Base-by-base conservation (phyloP, 116 monocot species). In the Cymodocea nodosa region DNA sequence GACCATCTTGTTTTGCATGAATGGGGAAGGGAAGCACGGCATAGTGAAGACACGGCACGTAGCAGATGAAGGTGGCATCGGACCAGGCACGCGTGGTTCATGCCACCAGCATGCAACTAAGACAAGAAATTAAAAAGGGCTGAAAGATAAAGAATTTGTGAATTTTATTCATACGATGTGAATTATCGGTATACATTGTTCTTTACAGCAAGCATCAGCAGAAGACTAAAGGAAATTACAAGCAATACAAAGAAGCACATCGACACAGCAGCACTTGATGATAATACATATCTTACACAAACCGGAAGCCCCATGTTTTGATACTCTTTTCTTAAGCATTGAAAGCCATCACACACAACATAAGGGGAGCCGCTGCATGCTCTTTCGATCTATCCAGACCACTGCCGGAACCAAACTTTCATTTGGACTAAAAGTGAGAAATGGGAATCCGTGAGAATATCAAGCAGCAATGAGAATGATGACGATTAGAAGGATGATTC, bases 401-500 rank as follows among this genome's bases (percentile, higher is more conserved):
- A 18, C 6, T 7, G 6, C 35, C 6, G 53, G 66, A 36, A 53
- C 52, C 53, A 34, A 34, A 53, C 17, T 15, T 34, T 16, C 35
- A 17, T 0, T 4, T 53, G 20, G 10, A 30, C 30, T 50, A 20
- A 17, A n/a, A 25, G 50, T 1, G 44, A 67, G 36, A 52, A 67
- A 14, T 25, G 17, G 35, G 63, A 48, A 63, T 20, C 17, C 4
- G 1, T 2, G 35, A 66, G 34, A 66, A 6, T 37, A n/a, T 77
- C 71, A 92, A 39, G 84, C 87, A 48, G 84, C 78, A 23, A 92
- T 71, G 50, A 92, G 70, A 40, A 92, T 87, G 20, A 87, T 80
- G 55, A 92, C 80, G 30, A 94, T 94, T 34, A 94, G 84, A 44
- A 94, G 53, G 25, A 94, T 75, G 24, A 94, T 75, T 23, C 87